Evolutionary conservation across 345 rosid genomes (phyloP), one percentile per base, ranked within the genome.

Genomic region (Populus euphratica): DNA sequence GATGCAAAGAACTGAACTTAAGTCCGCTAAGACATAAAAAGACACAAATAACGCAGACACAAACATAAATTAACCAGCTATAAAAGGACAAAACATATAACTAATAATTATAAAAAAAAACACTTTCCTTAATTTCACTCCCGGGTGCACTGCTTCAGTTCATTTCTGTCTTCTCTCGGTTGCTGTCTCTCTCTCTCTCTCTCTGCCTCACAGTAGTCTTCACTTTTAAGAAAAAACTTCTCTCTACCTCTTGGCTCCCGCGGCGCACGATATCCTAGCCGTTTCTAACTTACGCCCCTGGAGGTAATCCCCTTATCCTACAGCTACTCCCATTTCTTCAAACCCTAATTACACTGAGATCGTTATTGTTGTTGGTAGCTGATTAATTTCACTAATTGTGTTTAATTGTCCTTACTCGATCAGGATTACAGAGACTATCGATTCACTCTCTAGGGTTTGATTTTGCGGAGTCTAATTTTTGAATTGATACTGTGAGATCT

Each of bases 221-320:
- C 76, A 63, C 71, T 56, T 31, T 27, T 38, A 8, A 12, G 39
- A 11, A 50, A 23, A 12, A 50, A 20, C 10, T 44, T 8, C 4
- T 63, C 7, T 49, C 44, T 43, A 23, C n/a, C 70, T 41, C 25
- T 8, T 72, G 68, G 12, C 73, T 21, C 54, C 68, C 50, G 73
- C 73, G 76, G 79, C 76, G 68, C 72, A 70, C 79, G 68, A 14
- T 65, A 38, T 61, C 44, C 12, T 33, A 35, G 69, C 73, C 61
- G 68, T 76, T 69, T 76, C 39, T 76, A 76, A 76, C 70, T 7
- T 65, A 68, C 77, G 77, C 65, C 38, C 12, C 27, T 21, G 52
- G 61, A 64, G 79, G 73, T 80, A 72, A 65, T 73, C 77, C 64
- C 68, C 54, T 38, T 49, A 1, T 70, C 61, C 1, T 38, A 11